These are phyloP conservation scores for Solioccasus polychromus DNA, from an alignment of 768 basidiomycete genomes.

Conservation along the genomic window DNA sequence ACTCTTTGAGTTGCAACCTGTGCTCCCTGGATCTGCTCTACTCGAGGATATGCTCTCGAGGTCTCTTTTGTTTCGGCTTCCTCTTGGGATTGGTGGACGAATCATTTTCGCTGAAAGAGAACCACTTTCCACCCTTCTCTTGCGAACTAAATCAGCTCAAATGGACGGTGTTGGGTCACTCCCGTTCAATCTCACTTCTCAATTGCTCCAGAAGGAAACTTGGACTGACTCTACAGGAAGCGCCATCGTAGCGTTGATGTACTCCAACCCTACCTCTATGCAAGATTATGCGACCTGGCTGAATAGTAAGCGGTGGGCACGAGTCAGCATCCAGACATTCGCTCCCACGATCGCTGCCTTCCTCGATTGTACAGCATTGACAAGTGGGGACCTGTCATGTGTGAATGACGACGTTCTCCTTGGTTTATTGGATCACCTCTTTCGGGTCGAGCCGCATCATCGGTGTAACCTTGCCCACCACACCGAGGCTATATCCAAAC, in stretches of 20 bases:
- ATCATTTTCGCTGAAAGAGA: conserved; percentile 7
- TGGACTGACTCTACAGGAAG: conserved; percentile 46
- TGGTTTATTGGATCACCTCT: conserved; percentile 27
- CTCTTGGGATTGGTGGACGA: conserved; percentile 27
- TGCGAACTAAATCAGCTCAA: not conserved
- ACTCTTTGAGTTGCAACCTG: conserved; percentile 37
- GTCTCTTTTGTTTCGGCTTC: conserved; percentile 36
- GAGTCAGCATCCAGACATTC: conserved; percentile 26
- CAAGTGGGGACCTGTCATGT: conserved; percentile 16
- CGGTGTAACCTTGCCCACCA: not conserved
- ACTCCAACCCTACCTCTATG: conserved; percentile 31
- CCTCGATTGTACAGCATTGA: conserved; percentile 38
- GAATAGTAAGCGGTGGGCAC: conserved; percentile 14
- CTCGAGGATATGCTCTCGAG: conserved; percentile 50
- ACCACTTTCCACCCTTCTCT: conserved; percentile 5
- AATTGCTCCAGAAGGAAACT: conserved; percentile 38
- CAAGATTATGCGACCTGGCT: conserved; percentile 42
- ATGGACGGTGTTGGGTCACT: conserved; percentile 5
- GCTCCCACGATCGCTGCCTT: conserved; percentile 44
- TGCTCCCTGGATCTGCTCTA: conserved; percentile 33
- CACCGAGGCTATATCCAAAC: conserved; percentile 28
- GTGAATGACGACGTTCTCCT: conserved; percentile 29
- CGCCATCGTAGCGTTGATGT: conserved; percentile 44
- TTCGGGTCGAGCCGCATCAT: not conserved
- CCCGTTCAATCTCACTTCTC: conserved; percentile 26